Base-by-base conservation (phyloP, 352 stramenopile species). In the Phytophthora tubulina region DNA sequence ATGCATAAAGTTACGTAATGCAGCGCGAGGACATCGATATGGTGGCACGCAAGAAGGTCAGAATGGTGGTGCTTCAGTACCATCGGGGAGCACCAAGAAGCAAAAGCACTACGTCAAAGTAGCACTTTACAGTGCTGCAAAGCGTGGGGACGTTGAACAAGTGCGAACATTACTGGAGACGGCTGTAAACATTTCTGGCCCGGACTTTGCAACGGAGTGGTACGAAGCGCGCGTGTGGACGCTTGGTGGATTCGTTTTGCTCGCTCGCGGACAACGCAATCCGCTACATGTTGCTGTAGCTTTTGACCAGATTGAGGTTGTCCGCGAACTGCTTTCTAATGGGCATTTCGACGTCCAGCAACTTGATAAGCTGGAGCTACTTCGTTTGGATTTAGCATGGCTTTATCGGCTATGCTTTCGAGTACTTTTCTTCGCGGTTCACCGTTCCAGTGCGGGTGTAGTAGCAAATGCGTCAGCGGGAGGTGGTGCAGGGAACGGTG, bases 211-310 rank as follows among this genome's bases (percentile, higher is more conserved):
- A 2, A 63, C 69, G 10, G 81, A 88, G 46, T 95, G 88, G 88
- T 95, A 92, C 35, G 67, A 81, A 52, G 60, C 55, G 10, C 58
- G 48, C 4, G 46, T 68, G 3, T 84, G 73, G 70, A 63, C 54
- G 14, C 31, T 73, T 27, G 59, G 70, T 0, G 48, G 56, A 32
- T 48, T 75, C 2, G 42, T 85, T 4, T 38, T 88, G 35, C 36
- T 85, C 55, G 59, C 72, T 33, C 63, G 78, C 7, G 60, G 79
- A 2, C 85, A 87, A 31, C 85, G 82, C 9, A 96, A 96, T 39
- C 88, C 88, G 2, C 75, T 96, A 36, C 88, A 96, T 21, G 84
- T 92, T 4, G 88, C 88, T 0, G 73, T 94, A 9, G 78, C 88
- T 17, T 94, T 92, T 56, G 86, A 92, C 58, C 85, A 92, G 31